Percentiles rank a stretch among this genome's conserved stretches.
phyloP scores from a whole-genome alignment of 768 basidiomycete species.

The Tricholoma sp. region DNA sequence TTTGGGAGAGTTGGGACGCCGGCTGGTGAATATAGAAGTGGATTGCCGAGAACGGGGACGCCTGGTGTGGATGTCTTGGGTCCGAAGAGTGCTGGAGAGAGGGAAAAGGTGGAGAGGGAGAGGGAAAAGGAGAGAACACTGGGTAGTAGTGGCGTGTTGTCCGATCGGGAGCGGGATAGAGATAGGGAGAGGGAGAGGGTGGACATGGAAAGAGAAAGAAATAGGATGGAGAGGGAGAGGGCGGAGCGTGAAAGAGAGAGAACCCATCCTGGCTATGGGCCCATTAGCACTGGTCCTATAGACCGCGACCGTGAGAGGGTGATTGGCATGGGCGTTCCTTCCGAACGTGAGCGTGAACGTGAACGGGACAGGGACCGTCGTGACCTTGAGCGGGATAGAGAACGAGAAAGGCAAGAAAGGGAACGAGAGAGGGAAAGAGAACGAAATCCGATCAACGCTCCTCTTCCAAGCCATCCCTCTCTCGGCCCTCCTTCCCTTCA shows the following conservation, averaged over 20 bases:
- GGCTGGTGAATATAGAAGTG: not conserved
- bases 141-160: not conserved
- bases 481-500: slow-evolving; percentile 1
- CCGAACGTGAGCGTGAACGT: not conserved
- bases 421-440: no score
- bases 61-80: not conserved
- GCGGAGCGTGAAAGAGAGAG: not conserved
- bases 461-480: not conserved
- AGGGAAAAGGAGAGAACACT: not conserved
- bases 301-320: not conserved
- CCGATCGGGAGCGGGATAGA: not conserved
- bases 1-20: not conserved
- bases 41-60: not conserved
- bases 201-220: not conserved
- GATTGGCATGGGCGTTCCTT: not conserved
- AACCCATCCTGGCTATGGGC: not conserved
- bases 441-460: not conserved
- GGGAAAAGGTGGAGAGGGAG: not conserved
- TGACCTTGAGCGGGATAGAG: not conserved
- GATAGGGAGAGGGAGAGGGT: not conserved
- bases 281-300: not conserved
- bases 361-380: not conserved
- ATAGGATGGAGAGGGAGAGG: not conserved
- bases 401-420: not conserved
- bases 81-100: not conserved